Conservation (phyloP, 1,284 basidiomycete species). For the Naganishia albida region DNA sequence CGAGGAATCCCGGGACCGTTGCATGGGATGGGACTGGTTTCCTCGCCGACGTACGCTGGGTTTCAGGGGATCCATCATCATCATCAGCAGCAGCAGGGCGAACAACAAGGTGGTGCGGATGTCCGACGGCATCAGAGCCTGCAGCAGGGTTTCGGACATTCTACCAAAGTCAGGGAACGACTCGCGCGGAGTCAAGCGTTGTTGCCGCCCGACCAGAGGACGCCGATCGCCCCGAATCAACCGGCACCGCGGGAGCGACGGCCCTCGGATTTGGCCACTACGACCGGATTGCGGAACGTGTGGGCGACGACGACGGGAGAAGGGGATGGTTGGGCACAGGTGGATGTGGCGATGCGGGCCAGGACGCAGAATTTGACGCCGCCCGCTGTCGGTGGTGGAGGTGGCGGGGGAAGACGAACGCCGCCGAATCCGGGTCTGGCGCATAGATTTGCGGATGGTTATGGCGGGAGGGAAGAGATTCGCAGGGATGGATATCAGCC, state of each 20-base stretch:
- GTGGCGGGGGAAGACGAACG: conserved; percentile 7
- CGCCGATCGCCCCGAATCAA: background rate
- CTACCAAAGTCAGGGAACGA: conserved; percentile 44
- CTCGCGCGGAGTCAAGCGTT: conserved; percentile 48
- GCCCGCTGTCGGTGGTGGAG: conserved; percentile 37
- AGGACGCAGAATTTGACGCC: conserved; percentile 33
- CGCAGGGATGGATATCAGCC: too few relatives aligned
- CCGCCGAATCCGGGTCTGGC: too few relatives aligned
- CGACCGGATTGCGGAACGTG: background rate
- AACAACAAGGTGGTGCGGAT: conserved; percentile 10
- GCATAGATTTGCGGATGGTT: too few relatives aligned
- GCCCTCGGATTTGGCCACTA: conserved; percentile 9
- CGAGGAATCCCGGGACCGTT: background rate
- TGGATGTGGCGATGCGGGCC: conserved; percentile 46
- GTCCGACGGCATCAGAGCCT: conserved; percentile 52
- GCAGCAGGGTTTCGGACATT: conserved; percentile 47
- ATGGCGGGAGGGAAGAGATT: too few relatives aligned
- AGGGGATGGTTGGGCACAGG: conserved; percentile 39
- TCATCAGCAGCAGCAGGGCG: background rate
- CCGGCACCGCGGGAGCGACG: conserved; percentile 5
- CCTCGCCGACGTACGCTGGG: background rate
- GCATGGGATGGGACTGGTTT: background rate
- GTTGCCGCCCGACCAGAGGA: conserved; percentile 45
- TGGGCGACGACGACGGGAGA: background rate
- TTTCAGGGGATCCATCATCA: background rate